A percentile compares a stretch with the other conserved stretches of the same genome.
Conservation (phyloP, 2,329 filamentous ascomycete genomes). For the Albophoma yamanashiensis region DNA sequence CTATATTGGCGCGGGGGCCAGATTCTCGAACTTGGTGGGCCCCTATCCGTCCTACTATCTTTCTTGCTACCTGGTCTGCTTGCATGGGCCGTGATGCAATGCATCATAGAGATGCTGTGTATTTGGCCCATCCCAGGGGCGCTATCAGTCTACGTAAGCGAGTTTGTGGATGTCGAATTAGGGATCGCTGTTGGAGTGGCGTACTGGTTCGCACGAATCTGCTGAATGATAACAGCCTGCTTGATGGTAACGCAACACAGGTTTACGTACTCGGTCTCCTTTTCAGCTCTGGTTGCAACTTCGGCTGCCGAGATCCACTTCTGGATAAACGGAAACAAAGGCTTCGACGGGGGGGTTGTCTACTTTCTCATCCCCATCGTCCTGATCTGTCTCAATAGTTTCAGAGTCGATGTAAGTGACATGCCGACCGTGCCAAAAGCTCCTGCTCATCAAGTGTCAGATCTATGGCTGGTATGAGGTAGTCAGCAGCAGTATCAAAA, state of each 20-base stretch:
- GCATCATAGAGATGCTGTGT: conserved; percentile 18
- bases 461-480: conserved; percentile 18
- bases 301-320: conserved; percentile 14
- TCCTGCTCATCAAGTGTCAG: conserved; percentile 4
- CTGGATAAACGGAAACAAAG: conserved; percentile 9
- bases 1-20: conserved; percentile 19
- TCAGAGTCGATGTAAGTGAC: conserved; percentile 12
- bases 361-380: conserved; percentile 13
- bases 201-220: conserved; percentile 16
- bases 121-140: conserved; percentile 21
- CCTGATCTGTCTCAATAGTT: conserved; percentile 11
- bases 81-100: conserved; percentile 20
- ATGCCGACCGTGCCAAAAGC: neutral
- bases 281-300: conserved; percentile 13
- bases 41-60: conserved; percentile 14
- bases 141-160: conserved; percentile 18
- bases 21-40: conserved; percentile 16
- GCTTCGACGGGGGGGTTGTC: conserved; percentile 8
- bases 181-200: conserved; percentile 19
- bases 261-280: conserved; percentile 17
- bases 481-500: conserved; percentile 12
- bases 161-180: conserved; percentile 20
- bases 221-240: neutral
- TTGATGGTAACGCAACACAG: conserved; percentile 2
- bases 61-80: conserved; percentile 16